Base-by-base conservation (phyloP, 2,329 filamentous ascomycete genomes). In the Hypoxylon sp. region DNA sequence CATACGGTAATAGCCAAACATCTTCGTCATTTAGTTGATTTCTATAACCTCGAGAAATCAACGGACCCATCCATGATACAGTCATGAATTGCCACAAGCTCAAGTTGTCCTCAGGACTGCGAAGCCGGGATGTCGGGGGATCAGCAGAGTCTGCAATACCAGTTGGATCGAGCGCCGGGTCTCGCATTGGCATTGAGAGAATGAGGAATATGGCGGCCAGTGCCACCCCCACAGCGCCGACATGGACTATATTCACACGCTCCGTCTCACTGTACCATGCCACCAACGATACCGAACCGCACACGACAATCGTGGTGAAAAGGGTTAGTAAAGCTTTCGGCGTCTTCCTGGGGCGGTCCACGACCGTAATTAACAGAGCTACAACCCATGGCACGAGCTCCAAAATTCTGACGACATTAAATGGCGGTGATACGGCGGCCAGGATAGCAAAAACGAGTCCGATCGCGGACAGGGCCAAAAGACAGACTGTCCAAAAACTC, bases 51-150 rank as follows among this genome's bases (percentile, higher is more conserved):
- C 88, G 78, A 1, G 82, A 80, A 11, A 96, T 93, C 5, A 97
- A 79, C 0, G 93, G 90, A 0, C 83, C 82, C 80, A 97, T 90
- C 94, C 94, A 97, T 0, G 88, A 91, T 27, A 97, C 90, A 5
- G 88, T 90, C 87, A 95, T 91, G 79, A 93, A 97, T 70, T 94
- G 91, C 86, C 92, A 94, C 0, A 94, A 81, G 0, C 85, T 91
- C 23, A 97, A 77, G 68, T 91, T 88, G 71, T 97, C 94, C 76
- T 97, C 94, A 0, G 94, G 84, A 37, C 85, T 88, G 58, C 93
- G 90, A n/a, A 91, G 80, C 1, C 83, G 77, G 2, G 80, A 82
- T 0, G 84, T 89, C 0, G 91, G 88, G 3, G 78, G 68, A 16
- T 82, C 80, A 56, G 85, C 88, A 1, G 87, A 82, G 14, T 80